Evolutionary conservation across 1,139 yeast genomes (phyloP), one percentile per base, ranked within the genome.

Genomic region (Pichia sp.): DNA sequence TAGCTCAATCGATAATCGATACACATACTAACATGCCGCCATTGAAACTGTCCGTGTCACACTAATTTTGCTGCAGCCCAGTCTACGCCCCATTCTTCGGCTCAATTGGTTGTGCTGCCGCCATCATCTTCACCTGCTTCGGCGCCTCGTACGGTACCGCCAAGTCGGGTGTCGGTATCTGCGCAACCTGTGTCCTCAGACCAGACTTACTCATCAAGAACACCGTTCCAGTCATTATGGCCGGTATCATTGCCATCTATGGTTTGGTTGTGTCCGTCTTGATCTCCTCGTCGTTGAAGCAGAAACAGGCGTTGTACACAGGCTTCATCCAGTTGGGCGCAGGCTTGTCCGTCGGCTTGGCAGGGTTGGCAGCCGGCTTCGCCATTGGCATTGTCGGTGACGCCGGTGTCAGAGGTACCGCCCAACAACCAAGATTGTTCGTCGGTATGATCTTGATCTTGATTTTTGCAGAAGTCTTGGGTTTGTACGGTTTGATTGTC

Each of bases 101-200:
- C 72, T 92, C 97, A 66, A 89, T 93, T 73, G 99, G 99, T 71
- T 95, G 99, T 80, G 96, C 99, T 60, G 92, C 98, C 56, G 98
- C 99, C 74, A 93, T 95, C 71, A 89, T 93, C 69, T 91, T 93
- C 83, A 93, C 99, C 73, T 90, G 97, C 75, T 87, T 92, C 69
- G 99, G 99, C 79, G 98, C 99, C 65, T 93, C 98, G 55, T 91
- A 92, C 73, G 99, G 99, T 79, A 95, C 99, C 64, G 99, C 99
- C 70, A 95, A 95, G 77, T 87, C 97, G 46, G 99, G 99, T 77
- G 96, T 93, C 62, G 99, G 99, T 84, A 92, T 95, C 71, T 91
- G 97, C 78, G 99, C 97, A 71, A 91, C 97, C 64, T 89, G 96
- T 75, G 97, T 92, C 60, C 80, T 93, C 73, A 88, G 97, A 82